Evolutionary conservation across 2,329 filamentous ascomycete species (phyloP), one percentile per base, ranked within the genome.

Genomic region (Trichoderma citrinoviride): DNA sequence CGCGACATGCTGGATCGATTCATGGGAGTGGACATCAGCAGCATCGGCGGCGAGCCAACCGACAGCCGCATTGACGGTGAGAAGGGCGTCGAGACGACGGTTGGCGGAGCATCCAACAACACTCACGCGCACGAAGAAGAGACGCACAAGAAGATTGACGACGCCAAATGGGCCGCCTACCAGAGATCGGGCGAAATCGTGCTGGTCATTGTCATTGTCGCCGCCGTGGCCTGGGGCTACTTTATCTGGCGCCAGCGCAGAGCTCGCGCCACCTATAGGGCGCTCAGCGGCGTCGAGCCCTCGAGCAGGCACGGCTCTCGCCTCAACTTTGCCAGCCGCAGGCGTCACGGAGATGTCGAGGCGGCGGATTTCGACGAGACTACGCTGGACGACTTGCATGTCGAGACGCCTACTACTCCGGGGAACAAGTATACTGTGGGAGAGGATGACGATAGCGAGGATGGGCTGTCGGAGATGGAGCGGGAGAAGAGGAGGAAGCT

Each of bases 1-100:
- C 87, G 94, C 67, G 95, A 98, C 76, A 99, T 99, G 95, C 87
- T 99, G 17, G 94, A 99, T 77, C 90, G 95, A 46, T 97, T 99
- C 79, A 92, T 98, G 85, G 87, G 87, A 55, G 92, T 99, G 46
- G 93, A 98, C 74, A 96, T 98, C 69, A 90, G 87, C 71, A 90
- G 86, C 73, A 96, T 97, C 69, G 94, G 94, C 65, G 93, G 92
- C 57, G 80, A 81, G 58, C 92, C 93, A 0, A 85, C 88, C 1
- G 90, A 96, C 76, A 93, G 89, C 65, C 85, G 86, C 37, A 89
- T 97, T 64, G 93, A 96, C 73, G 93, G 93, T 64, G 91, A 96
- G 76, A 92, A 93, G 75, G 86, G 90, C 1, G 87, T 87, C 6
- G 85, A 91, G 70, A 93, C 90, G 1, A 90, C 89, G 19, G 91